These are phyloP conservation scores for Croton setiger DNA, from an alignment of 441 rosid genomes.

Conservation along the genomic window DNA sequence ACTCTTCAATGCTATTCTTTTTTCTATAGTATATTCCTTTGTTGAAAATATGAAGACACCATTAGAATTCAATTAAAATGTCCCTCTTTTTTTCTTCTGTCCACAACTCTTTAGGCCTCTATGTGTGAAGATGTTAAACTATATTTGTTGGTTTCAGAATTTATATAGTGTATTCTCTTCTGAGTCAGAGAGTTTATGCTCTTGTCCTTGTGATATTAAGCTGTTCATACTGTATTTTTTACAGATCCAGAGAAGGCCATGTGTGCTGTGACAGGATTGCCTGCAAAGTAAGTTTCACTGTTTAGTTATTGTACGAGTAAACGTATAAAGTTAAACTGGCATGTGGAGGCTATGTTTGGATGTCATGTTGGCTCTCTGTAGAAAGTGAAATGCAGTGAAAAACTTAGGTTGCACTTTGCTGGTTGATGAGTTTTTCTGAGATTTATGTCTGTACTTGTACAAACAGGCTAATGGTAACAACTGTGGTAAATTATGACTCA, in stretches of 20 bases:
- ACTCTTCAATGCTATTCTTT: background rate
- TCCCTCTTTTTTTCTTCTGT: background rate
- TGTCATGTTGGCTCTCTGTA: background rate
- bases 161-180: background rate
- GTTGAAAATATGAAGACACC: background rate
- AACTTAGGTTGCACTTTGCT: background rate
- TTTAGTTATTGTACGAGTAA: slow-evolving; percentile 15
- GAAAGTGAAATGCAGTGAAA: background rate
- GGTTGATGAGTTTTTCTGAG: background rate
- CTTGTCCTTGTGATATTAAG: slow-evolving; percentile 10
- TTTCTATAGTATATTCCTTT: background rate
- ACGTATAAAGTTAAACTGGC: slow-evolving; percentile 1
- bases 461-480: background rate
- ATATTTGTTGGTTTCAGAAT: background rate
- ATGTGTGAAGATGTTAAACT: background rate
- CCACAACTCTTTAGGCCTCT: background rate
- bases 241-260: slow-evolving; percentile 82
- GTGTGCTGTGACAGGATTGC: slow-evolving; percentile 86
- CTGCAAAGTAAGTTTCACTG: slow-evolving; percentile 77
- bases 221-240: slow-evolving; percentile 19
- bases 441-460: background rate
- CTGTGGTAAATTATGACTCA: slow-evolving; percentile 17
- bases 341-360: background rate
- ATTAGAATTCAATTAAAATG: background rate
- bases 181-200: slow-evolving; percentile 2